Evolutionary conservation across 2,329 filamentous ascomycete species (phyloP), one percentile per base, ranked within the genome.

Genomic region (Sarocladium kiliense): DNA sequence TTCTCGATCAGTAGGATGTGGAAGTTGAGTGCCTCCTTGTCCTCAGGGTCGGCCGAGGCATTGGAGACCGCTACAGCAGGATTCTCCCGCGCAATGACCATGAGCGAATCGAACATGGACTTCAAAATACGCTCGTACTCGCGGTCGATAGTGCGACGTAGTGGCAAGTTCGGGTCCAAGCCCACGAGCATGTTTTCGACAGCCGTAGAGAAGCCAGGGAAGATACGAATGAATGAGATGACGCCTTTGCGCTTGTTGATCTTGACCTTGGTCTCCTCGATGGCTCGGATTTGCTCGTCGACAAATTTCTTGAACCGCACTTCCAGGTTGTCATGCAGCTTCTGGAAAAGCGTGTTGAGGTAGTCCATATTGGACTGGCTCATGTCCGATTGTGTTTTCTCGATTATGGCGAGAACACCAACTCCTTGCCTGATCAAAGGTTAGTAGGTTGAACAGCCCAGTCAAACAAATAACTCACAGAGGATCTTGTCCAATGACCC

Each of bases 171-270:
- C 3, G 74, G 67, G 57, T 85, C 80, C 9, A 78, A 73, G 18
- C 78, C 77, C 1, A 79, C 74, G 47, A 96, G 79, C 83, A 95
- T 92, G 65, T 87, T 91, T 71, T 97, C 92, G 1, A 97, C 82
- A 0, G 88, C 85, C 1, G 82, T 73, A n/a, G 86, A 86, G 72
- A 97, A 97, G 57, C 86, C 77, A 0, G 93, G 94, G 76, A 97
- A 97, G 39, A 93, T 87, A 60, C 90, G 89, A 76, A 97, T 93
- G 70, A 97, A 97, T 16, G 87, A 86, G 64, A 97, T 97, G 56
- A 99, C 90, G 11, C 94, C 93, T 74, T 95, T 97, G 62, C 94
- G 88, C 77, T 97, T 97, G 77, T 96, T 97, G 72, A 97, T 91
- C 77, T 97, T 97, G 69, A 99, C 93, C 72, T 97, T 97, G 37